These are phyloP conservation scores for Phaeotremella fagi DNA, from an alignment of 768 basidiomycete genomes.

Conservation along the genomic window DNA sequence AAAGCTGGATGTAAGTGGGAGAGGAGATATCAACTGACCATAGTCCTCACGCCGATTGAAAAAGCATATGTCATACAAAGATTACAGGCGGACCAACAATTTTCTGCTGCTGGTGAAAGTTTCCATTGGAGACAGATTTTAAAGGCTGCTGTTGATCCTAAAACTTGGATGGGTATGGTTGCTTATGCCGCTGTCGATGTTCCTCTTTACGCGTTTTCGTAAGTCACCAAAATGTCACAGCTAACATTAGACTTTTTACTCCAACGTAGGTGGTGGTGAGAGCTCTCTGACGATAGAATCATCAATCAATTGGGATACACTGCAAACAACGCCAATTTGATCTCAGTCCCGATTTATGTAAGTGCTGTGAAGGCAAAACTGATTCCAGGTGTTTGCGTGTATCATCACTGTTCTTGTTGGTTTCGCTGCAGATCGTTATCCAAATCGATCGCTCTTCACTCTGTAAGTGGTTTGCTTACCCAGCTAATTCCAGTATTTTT, in stretches of 20 bases:
- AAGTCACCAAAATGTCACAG: background rate
- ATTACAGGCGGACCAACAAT: constrained; percentile 64
- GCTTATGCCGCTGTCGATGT: constrained; percentile 1
- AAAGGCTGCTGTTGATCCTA: constrained; percentile 64
- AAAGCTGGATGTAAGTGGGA: background rate
- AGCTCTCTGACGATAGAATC: background rate
- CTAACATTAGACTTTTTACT: background rate
- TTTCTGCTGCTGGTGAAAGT: constrained; percentile 66
- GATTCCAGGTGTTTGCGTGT: background rate
- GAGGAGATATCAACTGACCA: background rate
- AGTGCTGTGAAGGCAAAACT: background rate
- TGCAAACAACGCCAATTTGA: constrained; percentile 5
- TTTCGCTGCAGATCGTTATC: background rate
- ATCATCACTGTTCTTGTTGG: background rate
- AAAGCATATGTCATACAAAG: constrained; percentile 59
- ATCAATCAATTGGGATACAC: constrained; percentile 6
- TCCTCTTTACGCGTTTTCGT: background rate
- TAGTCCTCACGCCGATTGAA: constrained; percentile 7
- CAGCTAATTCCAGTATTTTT: background rate
- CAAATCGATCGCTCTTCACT: background rate
- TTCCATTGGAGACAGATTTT: constrained; percentile 59
- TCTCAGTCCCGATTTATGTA: constrained; percentile 8
- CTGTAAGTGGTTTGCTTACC: background rate
- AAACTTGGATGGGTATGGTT: constrained; percentile 62
- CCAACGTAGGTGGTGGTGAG: background rate